phyloP scores from a whole-genome alignment of 2,329 filamentous ascomycete genomes.

The Cordyceps cateniannulata region DNA sequence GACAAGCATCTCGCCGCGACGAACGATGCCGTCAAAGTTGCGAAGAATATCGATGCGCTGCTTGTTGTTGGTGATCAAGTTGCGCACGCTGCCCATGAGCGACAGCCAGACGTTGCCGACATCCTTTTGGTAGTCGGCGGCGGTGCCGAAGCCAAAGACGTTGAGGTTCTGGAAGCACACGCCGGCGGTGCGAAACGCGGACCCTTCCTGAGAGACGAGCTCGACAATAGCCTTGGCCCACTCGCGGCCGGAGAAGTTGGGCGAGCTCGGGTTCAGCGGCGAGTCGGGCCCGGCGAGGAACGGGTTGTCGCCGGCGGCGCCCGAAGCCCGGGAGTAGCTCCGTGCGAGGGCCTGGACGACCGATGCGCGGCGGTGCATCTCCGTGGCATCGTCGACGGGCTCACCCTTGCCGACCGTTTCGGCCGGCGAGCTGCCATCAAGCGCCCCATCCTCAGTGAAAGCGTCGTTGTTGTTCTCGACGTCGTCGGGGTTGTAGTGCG shows the following conservation, averaged over 20 bases:
- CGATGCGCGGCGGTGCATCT: conserved; percentile 38
- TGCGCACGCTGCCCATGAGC: conserved; percentile 31
- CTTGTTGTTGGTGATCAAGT: conserved; percentile 45
- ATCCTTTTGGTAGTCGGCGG: conserved; percentile 63
- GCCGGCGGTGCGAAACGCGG: conserved; percentile 51
- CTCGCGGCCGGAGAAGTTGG: conserved; percentile 41
- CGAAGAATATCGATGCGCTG: conserved; percentile 58
- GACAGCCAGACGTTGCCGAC: conserved; percentile 51
- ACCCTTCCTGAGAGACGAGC: conserved; percentile 41
- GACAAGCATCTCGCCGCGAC: conserved; percentile 64
- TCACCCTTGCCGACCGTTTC: conserved; percentile 20
- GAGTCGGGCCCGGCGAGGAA: conserved; percentile 40
- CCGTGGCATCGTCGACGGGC: conserved; percentile 33
- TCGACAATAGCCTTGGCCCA: conserved; percentile 52
- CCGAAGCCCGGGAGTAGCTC: conserved; percentile 42
- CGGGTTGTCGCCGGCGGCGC: conserved; percentile 33
- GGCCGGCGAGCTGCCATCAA: conserved; percentile 25
- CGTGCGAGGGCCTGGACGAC: conserved; percentile 46
- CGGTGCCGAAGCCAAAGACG: conserved; percentile 60
- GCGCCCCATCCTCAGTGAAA: conserved; percentile 22
- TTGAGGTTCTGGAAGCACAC: conserved; percentile 58
- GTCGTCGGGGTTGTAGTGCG: conserved; percentile 18
- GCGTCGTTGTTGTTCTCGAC: conserved; percentile 22
- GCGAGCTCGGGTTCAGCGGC: conserved; percentile 40
- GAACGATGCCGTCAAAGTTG: conserved; percentile 57